Conservation (phyloP, 2,329 filamentous ascomycete species). For the Balansia obtecta region DNA sequence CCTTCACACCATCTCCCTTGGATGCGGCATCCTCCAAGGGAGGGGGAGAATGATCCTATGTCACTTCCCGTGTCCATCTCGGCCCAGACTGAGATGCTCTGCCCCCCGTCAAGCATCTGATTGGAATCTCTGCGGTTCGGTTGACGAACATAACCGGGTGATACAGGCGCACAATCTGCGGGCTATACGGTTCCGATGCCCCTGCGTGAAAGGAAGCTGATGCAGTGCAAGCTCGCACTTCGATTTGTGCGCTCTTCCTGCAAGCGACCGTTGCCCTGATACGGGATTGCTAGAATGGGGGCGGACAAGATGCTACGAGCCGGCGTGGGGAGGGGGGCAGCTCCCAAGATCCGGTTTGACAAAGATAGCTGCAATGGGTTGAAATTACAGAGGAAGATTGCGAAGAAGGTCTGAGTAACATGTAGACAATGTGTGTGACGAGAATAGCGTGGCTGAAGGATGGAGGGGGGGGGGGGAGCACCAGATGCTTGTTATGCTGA, state of each 20-base stretch:
- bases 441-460: constrained; percentile 2
- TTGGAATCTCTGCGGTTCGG: neutral
- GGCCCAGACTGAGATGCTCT: neutral
- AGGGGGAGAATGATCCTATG: neutral
- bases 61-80: neutral
- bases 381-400: neutral
- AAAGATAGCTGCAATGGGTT: neutral
- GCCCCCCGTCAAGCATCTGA: neutral
- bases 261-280: too few species aligned
- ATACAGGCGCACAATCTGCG: neutral
- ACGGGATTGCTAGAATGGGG: too few species aligned
- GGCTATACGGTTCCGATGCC: neutral
- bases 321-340: too few species aligned
- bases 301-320: too few species aligned
- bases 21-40: neutral
- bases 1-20: neutral
- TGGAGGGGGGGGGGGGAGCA: neutral
- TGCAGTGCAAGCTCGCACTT: neutral
- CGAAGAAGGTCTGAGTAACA: neutral
- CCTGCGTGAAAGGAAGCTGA: neutral
- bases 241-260: neutral
- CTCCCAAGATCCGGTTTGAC: neutral
- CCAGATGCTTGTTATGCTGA: constrained; percentile 6
- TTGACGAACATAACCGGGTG: neutral
- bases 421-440: constrained; percentile 1